Conservation (phyloP, 176 grass and related monocot genomes). For the Hyparrhenia diplandra region DNA sequence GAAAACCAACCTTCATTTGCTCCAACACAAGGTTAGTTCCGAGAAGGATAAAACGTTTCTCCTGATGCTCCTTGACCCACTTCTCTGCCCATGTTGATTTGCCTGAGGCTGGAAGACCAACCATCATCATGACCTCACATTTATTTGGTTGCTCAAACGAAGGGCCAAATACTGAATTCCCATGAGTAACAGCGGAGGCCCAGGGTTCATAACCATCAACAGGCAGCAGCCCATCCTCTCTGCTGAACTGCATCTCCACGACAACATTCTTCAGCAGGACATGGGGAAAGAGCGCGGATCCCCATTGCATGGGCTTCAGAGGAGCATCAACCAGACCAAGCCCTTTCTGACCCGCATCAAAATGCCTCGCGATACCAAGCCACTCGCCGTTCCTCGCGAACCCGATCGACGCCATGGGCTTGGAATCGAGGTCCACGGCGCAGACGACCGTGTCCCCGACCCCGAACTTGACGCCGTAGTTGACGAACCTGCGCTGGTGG, state of each 20-base stretch:
- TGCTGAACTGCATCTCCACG: constrained; percentile 54
- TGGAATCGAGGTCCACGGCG: constrained; percentile 54
- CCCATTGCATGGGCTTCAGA: constrained; percentile 31
- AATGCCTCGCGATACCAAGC: constrained; percentile 42
- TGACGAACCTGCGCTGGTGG: constrained; percentile 28
- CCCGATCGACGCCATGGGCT: constrained; percentile 46
- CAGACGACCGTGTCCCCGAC: constrained; percentile 61
- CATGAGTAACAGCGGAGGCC: constrained; percentile 24
- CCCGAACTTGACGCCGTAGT: constrained; percentile 48
- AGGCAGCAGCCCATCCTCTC: constrained; percentile 47
- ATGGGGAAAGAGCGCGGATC: constrained; percentile 59
- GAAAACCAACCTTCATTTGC: constrained; percentile 66
- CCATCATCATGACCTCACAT: constrained; percentile 63
- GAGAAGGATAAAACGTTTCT: constrained; percentile 57
- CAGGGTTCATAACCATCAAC: constrained; percentile 59
- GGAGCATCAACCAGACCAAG: constrained; percentile 38
- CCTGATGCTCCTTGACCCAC: constrained; percentile 48
- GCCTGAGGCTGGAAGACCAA: constrained; percentile 65
- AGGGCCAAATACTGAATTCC: constrained; percentile 38
- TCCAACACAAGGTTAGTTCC: constrained; percentile 68
- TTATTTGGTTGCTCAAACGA: constrained; percentile 31
- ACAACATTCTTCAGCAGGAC: constrained; percentile 64
- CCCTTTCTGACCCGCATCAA: constrained; percentile 35
- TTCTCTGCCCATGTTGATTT: constrained; percentile 71
- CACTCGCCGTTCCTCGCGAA: constrained; percentile 55